phyloP scores from a whole-genome alignment of 352 stramenopile species.

The Phytopythium helicoides region DNA sequence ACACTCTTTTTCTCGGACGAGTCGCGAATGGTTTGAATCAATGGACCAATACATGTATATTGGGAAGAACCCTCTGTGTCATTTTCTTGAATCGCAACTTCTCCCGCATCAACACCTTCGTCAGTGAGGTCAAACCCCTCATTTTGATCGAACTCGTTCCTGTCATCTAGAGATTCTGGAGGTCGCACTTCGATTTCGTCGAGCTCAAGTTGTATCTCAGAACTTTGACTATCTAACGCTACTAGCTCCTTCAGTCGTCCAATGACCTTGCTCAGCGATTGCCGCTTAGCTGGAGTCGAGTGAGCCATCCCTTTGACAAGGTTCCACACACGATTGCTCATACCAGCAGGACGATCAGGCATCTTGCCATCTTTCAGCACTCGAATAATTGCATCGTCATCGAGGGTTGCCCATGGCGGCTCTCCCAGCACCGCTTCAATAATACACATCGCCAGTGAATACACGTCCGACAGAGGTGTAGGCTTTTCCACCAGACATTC shows the following conservation, averaged over 20 bases:
- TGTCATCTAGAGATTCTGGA: too few relatives aligned
- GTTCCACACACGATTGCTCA: conserved; percentile 12
- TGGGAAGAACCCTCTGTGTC: too few relatives aligned
- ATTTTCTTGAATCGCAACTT: too few relatives aligned
- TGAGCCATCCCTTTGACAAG: conserved; percentile 20
- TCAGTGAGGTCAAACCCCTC: too few relatives aligned
- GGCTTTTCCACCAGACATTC: conserved; percentile 18
- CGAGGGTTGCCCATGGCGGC: conserved; percentile 14
- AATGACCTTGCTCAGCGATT: background rate
- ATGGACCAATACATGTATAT: too few relatives aligned
- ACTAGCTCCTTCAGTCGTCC: background rate
- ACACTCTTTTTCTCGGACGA: too few relatives aligned
- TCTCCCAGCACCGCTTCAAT: conserved; percentile 19
- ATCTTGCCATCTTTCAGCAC: conserved; percentile 15
- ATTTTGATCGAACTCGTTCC: too few relatives aligned
- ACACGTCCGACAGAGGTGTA: conserved; percentile 22
- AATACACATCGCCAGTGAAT: conserved; percentile 31
- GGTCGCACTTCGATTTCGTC: background rate
- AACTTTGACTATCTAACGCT: background rate
- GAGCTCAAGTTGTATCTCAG: background rate
- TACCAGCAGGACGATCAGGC: conserved; percentile 7
- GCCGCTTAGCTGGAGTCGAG: conserved; percentile 7
- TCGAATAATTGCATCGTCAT: conserved; percentile 9
- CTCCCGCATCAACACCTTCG: too few relatives aligned
- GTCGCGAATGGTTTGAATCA: too few relatives aligned